A percentile compares a stretch with the other conserved stretches of the same genome.
Conservation (phyloP, 2,329 filamentous ascomycete genomes). For the Aphanoascus verrucosus region DNA sequence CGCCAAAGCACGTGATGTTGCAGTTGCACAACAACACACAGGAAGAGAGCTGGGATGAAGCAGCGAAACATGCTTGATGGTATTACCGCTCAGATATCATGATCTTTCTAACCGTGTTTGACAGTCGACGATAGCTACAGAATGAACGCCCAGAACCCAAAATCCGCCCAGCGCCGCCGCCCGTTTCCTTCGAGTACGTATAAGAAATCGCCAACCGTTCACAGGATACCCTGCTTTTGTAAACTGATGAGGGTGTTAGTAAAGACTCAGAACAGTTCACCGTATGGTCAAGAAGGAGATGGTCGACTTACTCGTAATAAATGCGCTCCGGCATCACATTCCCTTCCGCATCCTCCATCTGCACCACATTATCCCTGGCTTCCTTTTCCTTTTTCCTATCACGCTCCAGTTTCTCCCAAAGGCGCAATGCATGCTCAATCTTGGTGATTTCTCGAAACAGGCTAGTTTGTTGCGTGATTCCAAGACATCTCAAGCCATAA, state of each 20-base stretch:
- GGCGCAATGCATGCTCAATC: constrained; percentile 74
- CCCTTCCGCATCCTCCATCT: constrained; percentile 96
- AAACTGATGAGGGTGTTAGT: constrained; percentile 17
- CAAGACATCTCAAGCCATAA: constrained; percentile 84
- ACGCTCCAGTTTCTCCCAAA: constrained; percentile 88
- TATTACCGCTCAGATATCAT: constrained; percentile 5
- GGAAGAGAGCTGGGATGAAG: constrained; percentile 14
- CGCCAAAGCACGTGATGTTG: constrained; percentile 14
- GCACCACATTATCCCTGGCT: constrained; percentile 72
- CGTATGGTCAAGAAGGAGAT: background rate
- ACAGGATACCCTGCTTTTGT: constrained; percentile 20
- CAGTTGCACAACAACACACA: constrained; percentile 16
- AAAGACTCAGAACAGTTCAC: background rate
- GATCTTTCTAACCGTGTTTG: too few species aligned
- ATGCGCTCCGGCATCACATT: constrained; percentile 99
- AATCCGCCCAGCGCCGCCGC: background rate
- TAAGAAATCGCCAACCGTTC: constrained; percentile 1
- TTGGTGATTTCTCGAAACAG: constrained; percentile 88
- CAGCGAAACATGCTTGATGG: constrained; percentile 13
- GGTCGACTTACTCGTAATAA: constrained; percentile 58
- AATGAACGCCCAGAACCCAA: background rate
- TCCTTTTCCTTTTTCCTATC: constrained; percentile 70
- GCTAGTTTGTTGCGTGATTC: constrained; percentile 72
- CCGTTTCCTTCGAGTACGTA: background rate
- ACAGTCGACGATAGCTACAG: too few species aligned